phyloP scores from a whole-genome alignment of 2,329 filamentous ascomycete genomes.

The Trichoderma polysporum region DNA sequence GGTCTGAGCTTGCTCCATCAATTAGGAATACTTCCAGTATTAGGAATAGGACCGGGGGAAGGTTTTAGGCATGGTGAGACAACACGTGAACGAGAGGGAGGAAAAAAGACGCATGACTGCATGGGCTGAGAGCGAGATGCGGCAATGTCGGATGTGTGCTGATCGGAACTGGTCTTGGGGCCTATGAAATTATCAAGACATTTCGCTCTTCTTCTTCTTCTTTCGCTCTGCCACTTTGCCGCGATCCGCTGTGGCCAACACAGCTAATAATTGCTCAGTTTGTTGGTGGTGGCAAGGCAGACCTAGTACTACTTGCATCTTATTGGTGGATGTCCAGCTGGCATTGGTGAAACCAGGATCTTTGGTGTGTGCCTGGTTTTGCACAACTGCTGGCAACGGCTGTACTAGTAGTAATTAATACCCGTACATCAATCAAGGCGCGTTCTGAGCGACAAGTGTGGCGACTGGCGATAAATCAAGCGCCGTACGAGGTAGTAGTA shows the following conservation, averaged over 20 bases:
- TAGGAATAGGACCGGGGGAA: background rate
- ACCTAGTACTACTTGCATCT: background rate
- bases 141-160: constrained; percentile 2
- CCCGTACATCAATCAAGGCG: too few relatives aligned
- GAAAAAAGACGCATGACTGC: background rate
- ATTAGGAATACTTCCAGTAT: background rate
- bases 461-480: background rate
- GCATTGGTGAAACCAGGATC: background rate
- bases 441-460: background rate
- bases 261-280: background rate
- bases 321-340: background rate
- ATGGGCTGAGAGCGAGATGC: constrained; percentile 6
- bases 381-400: background rate
- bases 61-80: constrained; percentile 4
- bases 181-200: background rate
- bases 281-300: background rate
- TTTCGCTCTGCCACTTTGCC: background rate
- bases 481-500: too few relatives aligned
- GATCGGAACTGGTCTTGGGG: background rate
- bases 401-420: too few relatives aligned
- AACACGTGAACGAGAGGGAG: constrained; percentile 13
- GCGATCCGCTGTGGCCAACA: background rate
- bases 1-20: background rate
- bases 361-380: background rate
- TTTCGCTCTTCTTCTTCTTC: background rate